Evolutionary conservation across 257 asterid genomes (phyloP).

Genomic region (Leptodermis oblonga): DNA sequence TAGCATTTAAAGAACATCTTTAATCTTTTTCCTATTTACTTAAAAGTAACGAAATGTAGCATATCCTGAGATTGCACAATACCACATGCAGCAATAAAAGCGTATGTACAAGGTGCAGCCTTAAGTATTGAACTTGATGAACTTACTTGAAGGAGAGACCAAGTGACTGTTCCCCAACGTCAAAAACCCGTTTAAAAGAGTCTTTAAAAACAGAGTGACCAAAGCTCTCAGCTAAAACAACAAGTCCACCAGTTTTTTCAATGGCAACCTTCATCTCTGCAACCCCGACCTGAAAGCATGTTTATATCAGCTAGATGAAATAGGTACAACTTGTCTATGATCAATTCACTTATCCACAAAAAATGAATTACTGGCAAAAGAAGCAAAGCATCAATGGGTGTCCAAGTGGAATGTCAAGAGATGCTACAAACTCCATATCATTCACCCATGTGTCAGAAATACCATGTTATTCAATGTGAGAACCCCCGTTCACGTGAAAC

Average conservation of each 20-base stretch:
- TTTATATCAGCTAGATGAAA: background rate
- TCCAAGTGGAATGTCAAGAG: background rate
- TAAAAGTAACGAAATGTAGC: background rate
- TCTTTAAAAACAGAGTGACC: constrained; percentile 98
- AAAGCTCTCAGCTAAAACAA: constrained; percentile 92
- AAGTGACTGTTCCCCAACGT: constrained; percentile 85
- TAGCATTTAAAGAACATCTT: background rate
- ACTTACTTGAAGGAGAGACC: constrained; percentile 95
- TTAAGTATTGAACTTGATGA: constrained; percentile 3
- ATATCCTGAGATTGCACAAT: background rate
- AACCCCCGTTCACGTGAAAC: background rate
- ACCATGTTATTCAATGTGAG: background rate
- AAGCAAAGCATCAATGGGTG: background rate
- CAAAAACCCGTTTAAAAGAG: constrained; percentile 79
- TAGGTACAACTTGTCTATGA: background rate
- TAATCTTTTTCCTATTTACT: background rate
- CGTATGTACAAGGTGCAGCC: background rate
- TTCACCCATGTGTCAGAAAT: no score
- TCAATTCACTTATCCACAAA: background rate
- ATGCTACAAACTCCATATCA: background rate
- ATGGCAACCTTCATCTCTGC: constrained; percentile 99
- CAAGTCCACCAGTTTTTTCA: constrained; percentile 94
- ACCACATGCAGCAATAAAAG: background rate
- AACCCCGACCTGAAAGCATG: constrained; percentile 75
- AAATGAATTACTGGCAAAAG: background rate